Evolutionary conservation across 2,329 filamentous ascomycete genomes (phyloP).

Genomic region (Microdochium bolleyi): DNA sequence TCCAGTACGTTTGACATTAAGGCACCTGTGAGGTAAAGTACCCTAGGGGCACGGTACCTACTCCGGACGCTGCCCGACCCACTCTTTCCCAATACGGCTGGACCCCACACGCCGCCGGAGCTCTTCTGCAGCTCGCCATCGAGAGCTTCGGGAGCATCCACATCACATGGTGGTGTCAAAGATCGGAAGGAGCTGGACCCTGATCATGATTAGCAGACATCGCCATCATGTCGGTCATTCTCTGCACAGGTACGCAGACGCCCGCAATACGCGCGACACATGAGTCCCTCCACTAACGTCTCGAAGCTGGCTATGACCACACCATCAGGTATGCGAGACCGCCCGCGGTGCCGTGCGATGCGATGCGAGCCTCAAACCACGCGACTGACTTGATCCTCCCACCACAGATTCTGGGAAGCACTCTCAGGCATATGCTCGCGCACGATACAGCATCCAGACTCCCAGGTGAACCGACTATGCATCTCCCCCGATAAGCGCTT

Average conservation of each 20-base stretch:
- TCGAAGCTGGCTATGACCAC: slow-evolving; percentile 52
- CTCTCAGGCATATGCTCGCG: slow-evolving; percentile 95
- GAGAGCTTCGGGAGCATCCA: neutral
- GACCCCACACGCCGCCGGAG: too few relatives aligned
- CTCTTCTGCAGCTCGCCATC: too few relatives aligned
- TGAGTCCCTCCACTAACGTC: slow-evolving; percentile 7
- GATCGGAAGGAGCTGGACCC: neutral
- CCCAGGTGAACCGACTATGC: slow-evolving; percentile 95
- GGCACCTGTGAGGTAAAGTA: too few relatives aligned
- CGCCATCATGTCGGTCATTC: slow-evolving; percentile 49
- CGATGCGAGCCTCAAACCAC: neutral
- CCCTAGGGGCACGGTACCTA: too few relatives aligned
- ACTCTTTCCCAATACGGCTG: too few relatives aligned
- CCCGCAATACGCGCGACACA: neutral
- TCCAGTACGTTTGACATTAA: too few relatives aligned
- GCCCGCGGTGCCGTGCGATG: neutral
- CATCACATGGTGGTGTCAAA: neutral
- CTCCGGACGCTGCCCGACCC: too few relatives aligned
- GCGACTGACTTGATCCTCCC: neutral
- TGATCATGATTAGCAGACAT: neutral
- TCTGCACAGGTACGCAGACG: slow-evolving; percentile 46
- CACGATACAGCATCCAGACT: slow-evolving; percentile 96
- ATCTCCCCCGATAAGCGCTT: slow-evolving; percentile 98
- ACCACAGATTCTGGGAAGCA: slow-evolving; percentile 87
- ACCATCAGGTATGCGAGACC: slow-evolving; percentile 42